Conservation (phyloP, 805 yeast genomes). For the Cyberlindnera americana region DNA sequence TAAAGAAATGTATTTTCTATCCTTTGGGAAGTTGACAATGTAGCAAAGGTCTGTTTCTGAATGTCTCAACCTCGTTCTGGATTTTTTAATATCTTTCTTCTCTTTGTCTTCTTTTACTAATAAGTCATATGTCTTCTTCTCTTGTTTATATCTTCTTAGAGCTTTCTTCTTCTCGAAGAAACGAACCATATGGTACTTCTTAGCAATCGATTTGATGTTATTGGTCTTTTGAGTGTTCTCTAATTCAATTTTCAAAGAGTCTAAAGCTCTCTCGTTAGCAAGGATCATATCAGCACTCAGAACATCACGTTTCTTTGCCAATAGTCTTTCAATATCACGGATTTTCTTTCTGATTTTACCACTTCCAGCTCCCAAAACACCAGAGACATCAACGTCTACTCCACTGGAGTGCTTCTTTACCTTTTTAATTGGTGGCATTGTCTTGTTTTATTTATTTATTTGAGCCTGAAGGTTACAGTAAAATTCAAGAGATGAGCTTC, state of each 20-base stretch:
- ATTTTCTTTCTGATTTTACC: constrained; percentile 77
- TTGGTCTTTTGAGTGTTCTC: constrained; percentile 41
- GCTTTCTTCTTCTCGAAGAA: constrained; percentile 92
- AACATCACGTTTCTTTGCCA: constrained; percentile 48
- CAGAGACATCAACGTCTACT: constrained; percentile 25
- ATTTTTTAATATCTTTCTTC: constrained; percentile 40
- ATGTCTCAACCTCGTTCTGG: constrained; percentile 49
- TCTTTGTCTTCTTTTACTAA: constrained; percentile 32
- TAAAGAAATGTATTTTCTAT: constrained; percentile 74
- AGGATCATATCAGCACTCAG: constrained; percentile 62
- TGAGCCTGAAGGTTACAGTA: not conserved
- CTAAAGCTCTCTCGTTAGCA: constrained; percentile 73
- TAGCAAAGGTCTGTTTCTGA: constrained; percentile 71
- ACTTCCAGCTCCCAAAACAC: constrained; percentile 35
- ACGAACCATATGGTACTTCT: constrained; percentile 88
- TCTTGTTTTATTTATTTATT: not conserved
- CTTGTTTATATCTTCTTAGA: constrained; percentile 56
- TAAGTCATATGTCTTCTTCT: constrained; percentile 31
- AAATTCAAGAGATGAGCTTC: constrained; percentile 5
- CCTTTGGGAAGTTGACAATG: constrained; percentile 70
- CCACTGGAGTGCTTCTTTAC: constrained; percentile 11
- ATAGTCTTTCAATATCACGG: constrained; percentile 76
- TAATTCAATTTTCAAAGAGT: constrained; percentile 59
- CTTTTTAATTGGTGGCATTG: constrained; percentile 20
- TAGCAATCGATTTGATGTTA: constrained; percentile 49